Evolutionary conservation across 192 early-diverging fungal species (phyloP).

Genomic region (Tieghemiomyces parasiticus): DNA sequence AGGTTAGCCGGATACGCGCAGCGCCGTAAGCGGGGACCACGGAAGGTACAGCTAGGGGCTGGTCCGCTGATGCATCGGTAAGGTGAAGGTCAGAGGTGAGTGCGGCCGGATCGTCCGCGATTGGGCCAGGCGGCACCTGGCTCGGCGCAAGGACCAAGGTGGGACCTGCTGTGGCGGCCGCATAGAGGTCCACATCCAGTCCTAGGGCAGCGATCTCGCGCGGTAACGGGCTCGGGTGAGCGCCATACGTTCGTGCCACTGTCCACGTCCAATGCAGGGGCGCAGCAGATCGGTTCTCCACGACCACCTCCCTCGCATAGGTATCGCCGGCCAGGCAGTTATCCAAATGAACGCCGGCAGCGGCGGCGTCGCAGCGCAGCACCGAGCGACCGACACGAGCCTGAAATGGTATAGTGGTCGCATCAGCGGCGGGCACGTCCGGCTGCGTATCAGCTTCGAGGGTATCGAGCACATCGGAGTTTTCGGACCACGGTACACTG

Average conservation of each 20-base stretch:
- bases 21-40: constrained; percentile 56
- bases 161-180: constrained; percentile 12
- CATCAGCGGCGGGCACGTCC: constrained; percentile 28
- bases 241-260: constrained; percentile 19
- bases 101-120: too few relatives aligned
- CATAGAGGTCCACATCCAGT: constrained; percentile 12
- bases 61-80: constrained; percentile 26
- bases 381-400: constrained; percentile 80
- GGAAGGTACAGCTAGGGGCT: too few relatives aligned
- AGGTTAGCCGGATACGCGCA: constrained; percentile 61
- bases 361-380: constrained; percentile 81
- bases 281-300: constrained; percentile 82
- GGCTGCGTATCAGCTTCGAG: background rate
- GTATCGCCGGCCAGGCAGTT: constrained; percentile 81
- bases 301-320: constrained; percentile 81
- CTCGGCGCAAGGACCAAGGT: background rate
- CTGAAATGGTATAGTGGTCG: constrained; percentile 56
- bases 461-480: background rate
- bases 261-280: constrained; percentile 68
- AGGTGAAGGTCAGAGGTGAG: background rate
- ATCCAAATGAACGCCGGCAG: constrained; percentile 85
- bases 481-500: background rate
- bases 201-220: constrained; percentile 17
- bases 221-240: constrained; percentile 14
- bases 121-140: background rate